phyloP scores from a whole-genome alignment of 2,329 filamentous ascomycete species.

The Cercospora berteroae region DNA sequence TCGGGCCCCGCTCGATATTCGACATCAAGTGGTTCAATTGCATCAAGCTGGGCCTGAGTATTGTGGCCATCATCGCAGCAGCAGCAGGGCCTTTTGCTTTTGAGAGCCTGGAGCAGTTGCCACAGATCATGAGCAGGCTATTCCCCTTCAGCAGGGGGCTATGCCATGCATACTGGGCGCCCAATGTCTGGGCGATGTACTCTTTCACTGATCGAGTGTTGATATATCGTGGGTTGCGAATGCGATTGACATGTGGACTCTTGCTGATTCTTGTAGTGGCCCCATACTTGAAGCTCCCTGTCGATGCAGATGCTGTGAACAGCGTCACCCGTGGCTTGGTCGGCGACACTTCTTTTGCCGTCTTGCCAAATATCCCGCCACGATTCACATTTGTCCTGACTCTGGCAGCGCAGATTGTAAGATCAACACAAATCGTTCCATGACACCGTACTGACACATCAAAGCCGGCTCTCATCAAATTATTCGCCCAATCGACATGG shows the following conservation, averaged over 20 bases:
- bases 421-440: constrained; percentile 12
- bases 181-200: constrained; percentile 95
- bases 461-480: constrained; percentile 70
- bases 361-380: constrained; percentile 82
- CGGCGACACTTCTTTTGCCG: constrained; percentile 89
- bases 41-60: constrained; percentile 74
- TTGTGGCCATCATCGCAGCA: constrained; percentile 68
- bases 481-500: constrained; percentile 79
- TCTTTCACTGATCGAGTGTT: constrained; percentile 83
- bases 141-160: constrained; percentile 93
- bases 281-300: constrained; percentile 70
- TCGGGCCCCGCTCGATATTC: constrained; percentile 74
- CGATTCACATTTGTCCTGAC: constrained; percentile 79
- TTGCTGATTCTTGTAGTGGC: constrained; percentile 58
- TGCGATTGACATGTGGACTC: neutral
- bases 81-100: constrained; percentile 83
- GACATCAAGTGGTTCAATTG: constrained; percentile 74
- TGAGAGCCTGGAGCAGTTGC: constrained; percentile 66
- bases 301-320: constrained; percentile 72
- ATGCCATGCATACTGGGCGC: constrained; percentile 98
- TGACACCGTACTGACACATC: neutral
- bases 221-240: constrained; percentile 65
- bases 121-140: constrained; percentile 77
- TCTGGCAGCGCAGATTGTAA: constrained; percentile 71
- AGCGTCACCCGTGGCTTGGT: constrained; percentile 92